Conservation (phyloP, 2,329 filamentous ascomycete genomes). For the Periconia sp. region DNA sequence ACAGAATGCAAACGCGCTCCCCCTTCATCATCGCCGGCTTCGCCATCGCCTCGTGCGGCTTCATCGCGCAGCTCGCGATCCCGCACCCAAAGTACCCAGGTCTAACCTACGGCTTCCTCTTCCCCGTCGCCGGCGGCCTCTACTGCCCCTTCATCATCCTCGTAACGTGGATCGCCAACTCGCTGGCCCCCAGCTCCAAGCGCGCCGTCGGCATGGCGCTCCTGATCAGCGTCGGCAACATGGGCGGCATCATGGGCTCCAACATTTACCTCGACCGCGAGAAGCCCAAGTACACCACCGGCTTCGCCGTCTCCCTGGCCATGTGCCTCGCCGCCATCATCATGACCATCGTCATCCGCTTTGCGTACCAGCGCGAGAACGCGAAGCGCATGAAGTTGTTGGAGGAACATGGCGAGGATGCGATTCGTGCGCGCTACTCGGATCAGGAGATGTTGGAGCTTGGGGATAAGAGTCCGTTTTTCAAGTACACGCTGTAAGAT, state of each 20-base stretch:
- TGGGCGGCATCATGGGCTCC: constrained; percentile 44
- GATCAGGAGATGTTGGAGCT: constrained; percentile 45
- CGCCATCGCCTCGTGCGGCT: constrained; percentile 55
- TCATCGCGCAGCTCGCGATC: constrained; percentile 55
- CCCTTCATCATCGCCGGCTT: constrained; percentile 57
- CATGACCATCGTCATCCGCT: constrained; percentile 45
- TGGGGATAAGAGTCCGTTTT: constrained; percentile 48
- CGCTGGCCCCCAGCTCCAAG: constrained; percentile 37
- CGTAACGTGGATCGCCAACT: constrained; percentile 40
- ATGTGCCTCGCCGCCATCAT: constrained; percentile 50
- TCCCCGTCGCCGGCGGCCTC: constrained; percentile 38
- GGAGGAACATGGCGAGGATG: constrained; percentile 32
- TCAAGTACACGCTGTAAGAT: constrained; percentile 40
- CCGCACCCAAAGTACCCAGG: constrained; percentile 45
- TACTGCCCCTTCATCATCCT: constrained; percentile 42
- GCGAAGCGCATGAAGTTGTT: constrained; percentile 27
- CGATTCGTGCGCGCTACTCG: constrained; percentile 39
- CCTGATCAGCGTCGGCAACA: constrained; percentile 52
- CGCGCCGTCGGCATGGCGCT: constrained; percentile 54
- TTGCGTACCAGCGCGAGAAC: constrained; percentile 45
- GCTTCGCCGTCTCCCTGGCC: constrained; percentile 53
- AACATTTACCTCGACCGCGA: constrained; percentile 56
- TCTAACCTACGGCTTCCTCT: constrained; percentile 49
- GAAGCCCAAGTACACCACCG: constrained; percentile 52
- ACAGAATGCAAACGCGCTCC: constrained; percentile 55